Base-by-base conservation (phyloP, 257 asterid species). In the Coffea eugenioides region DNA sequence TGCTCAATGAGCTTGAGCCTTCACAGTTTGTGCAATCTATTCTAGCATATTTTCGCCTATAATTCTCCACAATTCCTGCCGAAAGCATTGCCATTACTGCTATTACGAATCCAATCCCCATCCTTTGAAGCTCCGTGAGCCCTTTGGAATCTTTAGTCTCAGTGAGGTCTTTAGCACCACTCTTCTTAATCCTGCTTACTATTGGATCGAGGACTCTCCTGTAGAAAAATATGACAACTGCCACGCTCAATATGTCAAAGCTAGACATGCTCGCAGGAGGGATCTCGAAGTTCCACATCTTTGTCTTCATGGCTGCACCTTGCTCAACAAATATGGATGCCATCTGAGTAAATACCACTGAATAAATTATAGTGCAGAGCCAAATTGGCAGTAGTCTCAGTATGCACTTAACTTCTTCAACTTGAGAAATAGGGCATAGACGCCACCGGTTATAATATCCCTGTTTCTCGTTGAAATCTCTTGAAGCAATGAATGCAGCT, bases 251-350 rank as follows among this genome's bases (percentile, higher is more conserved):
- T 77, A 94, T 94, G 86, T 96, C 97, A 34, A 94, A 96, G 89
- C 92, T 90, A 0, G 97, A 96, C 99, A 96, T 96, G 86, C 98
- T 92, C 5, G 98, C 97, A 2, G 98, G 90, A 0, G 98, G 99
- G 78, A 96, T 88, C n/a, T 88, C 77, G 89, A 96, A 94, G 88
- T 84, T 87, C 25, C 89, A 88, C 6, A 94, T 57, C 14, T 61
- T 73, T 1, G 97, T 94, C 51, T 80, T 90, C 99, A 96, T 96
- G 8, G 97, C 92, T 21, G 91, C 98, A 2, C 99, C 99, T 88
- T 96, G 99, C 73, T 91, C 99, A 0, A 96, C 99, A 12, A 96
- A 96, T 43, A 96, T 88, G 0, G 99, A 96, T 61, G 98, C 99
- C 99, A 96, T 96, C 45, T 96, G 99, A 0, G 99, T 95, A 85